These are phyloP conservation scores for Phytophthora megakarya DNA, from an alignment of 352 stramenopile species.

Conservation along the genomic window DNA sequence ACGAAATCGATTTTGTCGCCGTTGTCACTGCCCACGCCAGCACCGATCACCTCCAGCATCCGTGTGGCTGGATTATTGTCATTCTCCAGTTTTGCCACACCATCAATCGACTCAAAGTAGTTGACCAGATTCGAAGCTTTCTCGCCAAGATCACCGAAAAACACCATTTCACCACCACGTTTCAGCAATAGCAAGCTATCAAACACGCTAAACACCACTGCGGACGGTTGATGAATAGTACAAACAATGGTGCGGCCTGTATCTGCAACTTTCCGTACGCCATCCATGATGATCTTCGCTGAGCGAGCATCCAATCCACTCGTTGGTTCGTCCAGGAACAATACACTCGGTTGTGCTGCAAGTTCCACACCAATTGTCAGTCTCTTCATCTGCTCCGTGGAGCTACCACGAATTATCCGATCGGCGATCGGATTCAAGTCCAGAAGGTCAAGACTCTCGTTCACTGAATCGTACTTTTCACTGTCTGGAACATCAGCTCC, in stretches of 20 bases:
- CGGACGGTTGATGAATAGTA: conserved; percentile 88
- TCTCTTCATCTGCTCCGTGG: conserved; percentile 50
- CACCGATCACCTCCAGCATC: conserved; percentile 77
- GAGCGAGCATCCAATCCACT: conserved; percentile 79
- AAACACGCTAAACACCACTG: conserved; percentile 52
- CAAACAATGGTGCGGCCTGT: conserved; percentile 4
- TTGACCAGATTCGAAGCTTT: conserved; percentile 39
- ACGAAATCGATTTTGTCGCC: conserved; percentile 29
- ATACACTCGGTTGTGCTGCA: conserved; percentile 72
- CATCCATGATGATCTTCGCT: conserved; percentile 80
- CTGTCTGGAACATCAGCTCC: conserved; percentile 26
- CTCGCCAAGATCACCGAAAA: conserved; percentile 55
- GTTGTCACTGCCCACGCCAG: conserved; percentile 41
- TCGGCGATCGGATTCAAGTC: conserved; percentile 35
- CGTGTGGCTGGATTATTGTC: conserved; percentile 87
- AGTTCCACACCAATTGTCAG: conserved; percentile 65
- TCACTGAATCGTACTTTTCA: conserved; percentile 35
- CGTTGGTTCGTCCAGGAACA: conserved; percentile 83
- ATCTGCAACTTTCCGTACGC: conserved; percentile 26
- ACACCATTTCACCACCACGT: conserved; percentile 53
- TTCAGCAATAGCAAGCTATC: conserved; percentile 78
- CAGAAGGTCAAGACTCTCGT: conserved; percentile 40
- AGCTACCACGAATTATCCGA: conserved; percentile 43
- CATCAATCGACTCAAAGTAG: conserved; percentile 65
- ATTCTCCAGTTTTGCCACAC: conserved; percentile 38